Percentiles rank a stretch among this genome's conserved stretches.
These are phyloP conservation scores for Daldinia sp. DNA, from an alignment of 2,329 filamentous ascomycete species.

Conservation along the genomic window DNA sequence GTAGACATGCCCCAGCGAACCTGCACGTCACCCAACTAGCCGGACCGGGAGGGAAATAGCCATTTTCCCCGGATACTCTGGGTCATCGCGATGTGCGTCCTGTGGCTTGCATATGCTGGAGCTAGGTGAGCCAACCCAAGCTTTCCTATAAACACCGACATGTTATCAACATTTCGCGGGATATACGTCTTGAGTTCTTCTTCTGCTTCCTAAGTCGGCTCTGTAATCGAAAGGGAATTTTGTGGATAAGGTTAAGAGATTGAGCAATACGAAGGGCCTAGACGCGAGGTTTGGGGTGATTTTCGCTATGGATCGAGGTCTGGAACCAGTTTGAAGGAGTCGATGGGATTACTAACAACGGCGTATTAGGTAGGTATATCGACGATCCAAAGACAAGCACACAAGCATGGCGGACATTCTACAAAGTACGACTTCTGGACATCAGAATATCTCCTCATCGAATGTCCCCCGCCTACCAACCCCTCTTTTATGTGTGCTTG, in stretches of 20 bases:
- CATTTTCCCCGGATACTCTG: slow-evolving; percentile 33
- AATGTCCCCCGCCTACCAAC: slow-evolving; percentile 17
- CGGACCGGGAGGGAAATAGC: slow-evolving; percentile 25
- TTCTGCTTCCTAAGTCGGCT: background rate
- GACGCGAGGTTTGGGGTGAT: slow-evolving; percentile 25
- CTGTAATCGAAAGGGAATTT: slow-evolving; percentile 2
- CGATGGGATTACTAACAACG: slow-evolving; percentile 30
- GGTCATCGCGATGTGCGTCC: slow-evolving; percentile 25
- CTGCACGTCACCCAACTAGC: slow-evolving; percentile 37
- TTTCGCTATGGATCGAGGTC: slow-evolving; percentile 25
- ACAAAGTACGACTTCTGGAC: slow-evolving; percentile 1
- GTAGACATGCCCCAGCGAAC: slow-evolving; percentile 31
- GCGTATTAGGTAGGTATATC: slow-evolving; percentile 28
- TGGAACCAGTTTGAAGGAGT: slow-evolving; percentile 30
- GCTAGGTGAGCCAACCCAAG: slow-evolving; percentile 1
- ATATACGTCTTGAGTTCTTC: background rate
- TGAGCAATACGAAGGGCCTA: slow-evolving; percentile 25
- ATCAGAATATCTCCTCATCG: slow-evolving; percentile 11
- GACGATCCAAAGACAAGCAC: slow-evolving; percentile 26
- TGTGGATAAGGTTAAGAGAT: slow-evolving; percentile 10
- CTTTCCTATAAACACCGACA: slow-evolving; percentile 4
- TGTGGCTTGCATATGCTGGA: slow-evolving; percentile 32
- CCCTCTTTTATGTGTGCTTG: slow-evolving; percentile 24
- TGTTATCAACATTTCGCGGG: background rate
- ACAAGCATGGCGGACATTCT: slow-evolving; percentile 1